Evolutionary conservation across 1,284 basidiomycete genomes (phyloP).

Genomic region (Cutaneotrichosporon mucoides): DNA sequence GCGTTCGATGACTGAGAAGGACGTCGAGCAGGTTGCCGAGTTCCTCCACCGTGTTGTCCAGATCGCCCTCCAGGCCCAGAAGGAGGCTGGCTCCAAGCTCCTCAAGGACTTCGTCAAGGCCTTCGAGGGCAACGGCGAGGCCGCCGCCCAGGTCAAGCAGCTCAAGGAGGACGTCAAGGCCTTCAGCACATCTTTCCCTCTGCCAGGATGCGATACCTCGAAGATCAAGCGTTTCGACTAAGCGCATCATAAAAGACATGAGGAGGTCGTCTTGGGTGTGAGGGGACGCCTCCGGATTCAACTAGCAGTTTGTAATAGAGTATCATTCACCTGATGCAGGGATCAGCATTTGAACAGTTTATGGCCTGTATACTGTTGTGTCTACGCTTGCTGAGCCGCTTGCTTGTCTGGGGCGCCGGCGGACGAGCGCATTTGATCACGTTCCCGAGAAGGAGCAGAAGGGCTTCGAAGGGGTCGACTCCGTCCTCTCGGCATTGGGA

Average conservation of each 20-base stretch:
- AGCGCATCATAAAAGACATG: neutral
- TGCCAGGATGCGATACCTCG: too few relatives aligned
- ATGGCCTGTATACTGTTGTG: too few relatives aligned
- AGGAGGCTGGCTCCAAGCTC: constrained; percentile 90
- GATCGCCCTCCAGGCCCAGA: constrained; percentile 78
- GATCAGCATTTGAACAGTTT: too few relatives aligned
- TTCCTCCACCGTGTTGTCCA: constrained; percentile 92
- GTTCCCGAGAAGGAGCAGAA: too few relatives aligned
- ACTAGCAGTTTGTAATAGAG: constrained; percentile 18
- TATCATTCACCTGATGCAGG: constrained; percentile 25
- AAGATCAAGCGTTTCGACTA: constrained; percentile 24
- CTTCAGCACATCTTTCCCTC: neutral
- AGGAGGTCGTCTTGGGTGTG: neutral
- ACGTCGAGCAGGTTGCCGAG: constrained; percentile 77
- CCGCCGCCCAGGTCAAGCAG: constrained; percentile 53
- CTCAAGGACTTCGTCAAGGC: constrained; percentile 93
- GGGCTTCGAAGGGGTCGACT: too few relatives aligned
- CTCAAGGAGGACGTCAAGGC: constrained; percentile 45
- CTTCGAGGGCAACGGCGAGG: constrained; percentile 70
- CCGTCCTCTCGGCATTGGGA: too few relatives aligned
- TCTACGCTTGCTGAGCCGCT: too few relatives aligned
- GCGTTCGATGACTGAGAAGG: constrained; percentile 65
- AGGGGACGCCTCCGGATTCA: constrained; percentile 5
- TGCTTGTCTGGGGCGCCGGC: too few relatives aligned
- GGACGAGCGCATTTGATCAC: too few relatives aligned